Evolutionary conservation across 2,329 filamentous ascomycete genomes (phyloP), one percentile per base, ranked within the genome.

Genomic region (Bertia moriformis): DNA sequence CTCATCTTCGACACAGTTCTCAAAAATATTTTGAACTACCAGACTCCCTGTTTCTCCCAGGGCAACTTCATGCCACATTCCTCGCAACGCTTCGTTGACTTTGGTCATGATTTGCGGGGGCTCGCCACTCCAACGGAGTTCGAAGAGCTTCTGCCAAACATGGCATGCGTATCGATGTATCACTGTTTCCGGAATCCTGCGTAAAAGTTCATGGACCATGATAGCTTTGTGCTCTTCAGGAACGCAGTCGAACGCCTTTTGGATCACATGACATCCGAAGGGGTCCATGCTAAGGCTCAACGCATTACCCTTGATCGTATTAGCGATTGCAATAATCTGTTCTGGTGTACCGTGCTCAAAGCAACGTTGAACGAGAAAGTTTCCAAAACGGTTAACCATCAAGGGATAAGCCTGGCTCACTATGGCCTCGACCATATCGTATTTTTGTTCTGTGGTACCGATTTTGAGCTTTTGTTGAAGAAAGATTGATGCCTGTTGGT

Each of bases 71-170:
- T 96, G 88, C 91, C 91, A 98, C 87, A 96, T 96, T 43, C 89
- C 89, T 42, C 77, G 74, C 40, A 98, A 72, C 43, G 91, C 83
- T 49, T 96, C 87, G 52, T 98, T 98, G 61, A 98, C 93, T 51
- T 85, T 94, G 52, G 83, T 84, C 91, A 98, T 98, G 61, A 98
- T 94, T 59, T 95, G 88, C 18, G 91, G 91, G 32, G 91, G 91
- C 29, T 87, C 84, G 51, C 88, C 83, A 45, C 79, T 86, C 91
- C 91, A 98, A 52, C 91, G 82, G 49, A 98, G 74, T 60, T 98
- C 91, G 57, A 98, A 98, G 19, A 98, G 74, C 67, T 98, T 98
- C 66, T 98, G 91, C 91, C 91, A 98, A 45, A 98, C 91, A 58
- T 98, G 91, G 53, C 91, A 98, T 42, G 91, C 91, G 61, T 98